Evolutionary conservation across 768 basidiomycete species (phyloP).

Genomic region (Tricholoma saponaceum): DNA sequence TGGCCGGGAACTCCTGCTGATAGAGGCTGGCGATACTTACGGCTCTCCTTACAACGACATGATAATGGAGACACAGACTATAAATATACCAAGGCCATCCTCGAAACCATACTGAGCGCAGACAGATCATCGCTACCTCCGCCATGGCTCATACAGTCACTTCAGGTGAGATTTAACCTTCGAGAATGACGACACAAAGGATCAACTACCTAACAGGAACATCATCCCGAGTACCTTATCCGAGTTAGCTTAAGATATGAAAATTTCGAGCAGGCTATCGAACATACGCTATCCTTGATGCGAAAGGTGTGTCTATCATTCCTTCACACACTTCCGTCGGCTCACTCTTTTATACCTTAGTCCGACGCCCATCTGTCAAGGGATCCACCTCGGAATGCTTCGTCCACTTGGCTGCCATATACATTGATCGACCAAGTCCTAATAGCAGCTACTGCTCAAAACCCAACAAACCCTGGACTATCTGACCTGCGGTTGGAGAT

Average conservation of each 20-base stretch:
- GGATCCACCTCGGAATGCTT: slow-evolving; percentile 49
- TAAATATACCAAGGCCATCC: slow-evolving; percentile 69
- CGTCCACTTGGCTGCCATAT: slow-evolving; percentile 78
- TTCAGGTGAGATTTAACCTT: slow-evolving; percentile 48
- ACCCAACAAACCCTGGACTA: slow-evolving; percentile 44
- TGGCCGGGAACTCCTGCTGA: slow-evolving; percentile 82
- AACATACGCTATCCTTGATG: slow-evolving; percentile 67
- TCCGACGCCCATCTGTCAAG: slow-evolving; percentile 50
- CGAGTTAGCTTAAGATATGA: slow-evolving; percentile 76
- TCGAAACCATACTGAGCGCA: slow-evolving; percentile 72
- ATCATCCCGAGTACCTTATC: slow-evolving; percentile 84
- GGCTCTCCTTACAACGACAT: slow-evolving; percentile 72
- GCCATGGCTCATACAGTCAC: slow-evolving; percentile 74
- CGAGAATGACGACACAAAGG: neutral
- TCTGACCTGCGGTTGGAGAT: slow-evolving; percentile 56
- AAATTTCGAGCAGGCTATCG: slow-evolving; percentile 70
- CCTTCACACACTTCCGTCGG: slow-evolving; percentile 4
- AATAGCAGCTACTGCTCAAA: slow-evolving; percentile 52
- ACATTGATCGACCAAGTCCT: slow-evolving; percentile 81
- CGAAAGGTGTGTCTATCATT: slow-evolving; percentile 49
- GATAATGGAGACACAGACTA: slow-evolving; percentile 70
- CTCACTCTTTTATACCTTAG: slow-evolving; percentile 28
- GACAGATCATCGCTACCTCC: slow-evolving; percentile 66
- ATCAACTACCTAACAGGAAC: slow-evolving; percentile 37
- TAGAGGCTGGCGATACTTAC: slow-evolving; percentile 86